Evolutionary conservation across 2,329 filamentous ascomycete species (phyloP).

Genomic region (Cryphonectria naterciae): DNA sequence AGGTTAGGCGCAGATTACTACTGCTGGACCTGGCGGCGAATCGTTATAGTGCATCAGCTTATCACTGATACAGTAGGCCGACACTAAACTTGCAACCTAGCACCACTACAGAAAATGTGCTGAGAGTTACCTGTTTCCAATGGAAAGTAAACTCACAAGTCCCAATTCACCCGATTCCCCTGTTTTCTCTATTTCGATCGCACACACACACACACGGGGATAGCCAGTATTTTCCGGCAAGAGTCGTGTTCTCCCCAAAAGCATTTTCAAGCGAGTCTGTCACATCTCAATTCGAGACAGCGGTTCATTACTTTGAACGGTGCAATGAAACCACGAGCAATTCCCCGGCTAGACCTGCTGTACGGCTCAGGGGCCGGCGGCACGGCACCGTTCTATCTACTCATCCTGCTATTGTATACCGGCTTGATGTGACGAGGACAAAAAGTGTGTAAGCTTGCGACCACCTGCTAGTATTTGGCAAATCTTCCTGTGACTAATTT

Average conservation of each 20-base stretch:
- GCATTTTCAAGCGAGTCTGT: background rate
- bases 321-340: background rate
- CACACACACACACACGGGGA: background rate
- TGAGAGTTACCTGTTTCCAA: background rate
- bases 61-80: background rate
- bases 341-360: background rate
- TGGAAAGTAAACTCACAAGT: background rate
- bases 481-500: background rate
- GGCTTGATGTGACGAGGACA: background rate
- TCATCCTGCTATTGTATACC: background rate
- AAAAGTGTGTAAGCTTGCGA: background rate
- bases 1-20: background rate
- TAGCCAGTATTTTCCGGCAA: background rate
- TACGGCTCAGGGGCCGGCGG: background rate
- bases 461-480: background rate
- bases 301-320: background rate
- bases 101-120: background rate
- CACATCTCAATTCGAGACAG: background rate
- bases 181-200: background rate
- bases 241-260: background rate
- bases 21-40: background rate
- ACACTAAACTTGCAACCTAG: background rate
- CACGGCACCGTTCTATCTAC: background rate
- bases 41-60: conserved; percentile 6
- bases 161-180: background rate